Base-by-base conservation (phyloP, 2,329 filamentous ascomycete genomes). In the Ilyonectria robusta region DNA sequence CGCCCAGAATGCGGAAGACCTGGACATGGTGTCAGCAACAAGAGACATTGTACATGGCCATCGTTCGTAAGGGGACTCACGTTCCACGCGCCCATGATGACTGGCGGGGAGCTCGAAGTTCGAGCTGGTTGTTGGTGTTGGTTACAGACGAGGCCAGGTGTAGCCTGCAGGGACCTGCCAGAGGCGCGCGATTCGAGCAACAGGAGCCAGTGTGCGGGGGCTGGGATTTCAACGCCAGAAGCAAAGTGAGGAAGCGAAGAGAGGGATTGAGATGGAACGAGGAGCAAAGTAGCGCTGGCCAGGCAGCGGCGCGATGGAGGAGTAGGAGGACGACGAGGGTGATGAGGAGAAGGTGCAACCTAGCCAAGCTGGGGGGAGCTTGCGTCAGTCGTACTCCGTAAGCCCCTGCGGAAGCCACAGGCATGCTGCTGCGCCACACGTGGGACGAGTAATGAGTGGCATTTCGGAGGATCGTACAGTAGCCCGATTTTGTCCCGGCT, bases 1-100 rank as follows among this genome's bases (percentile, higher is more conserved):
- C 95, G 78, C 89, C 95, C 75, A 94, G 80, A 76, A 97, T 88
- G 76, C 94, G 93, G 82, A 97, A 89, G 75, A 88, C 70, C 88
- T 90, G 54, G 10, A 26, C n/a, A 8, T 13, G 35, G 17, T 46
- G 61, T 72, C 31, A 75, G 70, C 8, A 62, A 55, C 46, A 46
- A 17, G 13, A 47, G 31, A 1, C 9, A 23, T 44, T 19, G 48
- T 15, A 42, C 44, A 54, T 57, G 44, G 37, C 35, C 40, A 21
- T 47, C 33, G 35, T 31, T 29, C 29, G 50, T 42, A 61, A 29
- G 11, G 55, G 58, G 26, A 77, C 78, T 66, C 75, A 82, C 81
- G 72, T 84, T 83, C 77, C 80, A 84, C 64, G 79, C 79, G 62
- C 78, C 76, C 81, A 83, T 84, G 70, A 61, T 78, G 76, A 66